phyloP scores from a whole-genome alignment of 169 alveolate species.

The Plasmodium cynomolgi region DNA sequence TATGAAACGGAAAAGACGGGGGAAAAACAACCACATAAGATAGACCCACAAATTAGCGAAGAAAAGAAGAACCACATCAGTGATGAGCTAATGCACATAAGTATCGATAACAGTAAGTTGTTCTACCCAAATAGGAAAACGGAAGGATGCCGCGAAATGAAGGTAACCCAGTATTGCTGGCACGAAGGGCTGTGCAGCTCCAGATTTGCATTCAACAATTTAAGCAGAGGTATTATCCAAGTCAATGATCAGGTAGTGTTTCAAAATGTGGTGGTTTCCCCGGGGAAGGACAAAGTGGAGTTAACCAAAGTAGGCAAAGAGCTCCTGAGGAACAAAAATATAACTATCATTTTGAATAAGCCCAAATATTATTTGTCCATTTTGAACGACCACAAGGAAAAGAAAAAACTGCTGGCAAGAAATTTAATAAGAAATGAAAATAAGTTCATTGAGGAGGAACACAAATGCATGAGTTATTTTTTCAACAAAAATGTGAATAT shows the following conservation, averaged over 20 bases:
- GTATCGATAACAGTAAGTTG: constrained; percentile 59
- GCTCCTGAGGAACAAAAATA: constrained; percentile 39
- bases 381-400: constrained; percentile 45
- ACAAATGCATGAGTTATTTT: constrained; percentile 77
- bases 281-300: constrained; percentile 29
- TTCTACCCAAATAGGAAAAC: neutral
- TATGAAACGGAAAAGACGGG: neutral
- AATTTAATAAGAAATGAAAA: constrained; percentile 75
- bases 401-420: constrained; percentile 61
- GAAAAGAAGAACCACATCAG: constrained; percentile 1
- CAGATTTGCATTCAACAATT: constrained; percentile 48
- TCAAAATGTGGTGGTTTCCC: constrained; percentile 18
- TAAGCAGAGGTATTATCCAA: constrained; percentile 59
- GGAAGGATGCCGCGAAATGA: neutral
- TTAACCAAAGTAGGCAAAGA: constrained; percentile 54
- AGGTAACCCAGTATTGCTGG: constrained; percentile 43
- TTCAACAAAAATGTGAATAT: constrained; percentile 54
- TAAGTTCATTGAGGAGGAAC: constrained; percentile 71
- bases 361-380: constrained; percentile 67
- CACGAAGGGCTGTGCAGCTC: constrained; percentile 71
- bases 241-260: constrained; percentile 52
- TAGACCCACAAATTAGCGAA: neutral
- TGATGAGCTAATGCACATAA: constrained; percentile 23
- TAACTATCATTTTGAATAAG: constrained; percentile 69
- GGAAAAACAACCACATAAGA: neutral